phyloP scores from a whole-genome alignment of 208 protist genomes.

The Angomonas deanei region DNA sequence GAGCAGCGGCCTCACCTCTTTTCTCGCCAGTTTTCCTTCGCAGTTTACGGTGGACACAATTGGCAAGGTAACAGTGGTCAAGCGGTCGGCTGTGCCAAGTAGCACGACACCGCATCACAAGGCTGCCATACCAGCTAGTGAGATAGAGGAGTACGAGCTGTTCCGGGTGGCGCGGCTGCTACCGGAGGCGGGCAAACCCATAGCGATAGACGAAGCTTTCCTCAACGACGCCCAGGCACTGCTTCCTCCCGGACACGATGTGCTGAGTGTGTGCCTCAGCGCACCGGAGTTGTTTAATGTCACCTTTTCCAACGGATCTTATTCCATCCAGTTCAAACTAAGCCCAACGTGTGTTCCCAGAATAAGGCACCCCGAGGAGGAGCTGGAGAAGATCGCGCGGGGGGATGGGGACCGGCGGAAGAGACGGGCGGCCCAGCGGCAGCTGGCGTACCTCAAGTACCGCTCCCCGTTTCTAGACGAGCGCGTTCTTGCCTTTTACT shows the following conservation, averaged over 20 bases:
- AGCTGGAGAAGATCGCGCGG: not conserved
- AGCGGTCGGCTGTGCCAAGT: not conserved
- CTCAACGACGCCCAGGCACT: constrained; percentile 25
- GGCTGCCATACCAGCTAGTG: constrained; percentile 15
- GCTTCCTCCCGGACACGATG: constrained; percentile 35
- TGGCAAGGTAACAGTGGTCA: constrained; percentile 1
- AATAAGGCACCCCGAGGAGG: not conserved
- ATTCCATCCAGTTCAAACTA: not conserved
- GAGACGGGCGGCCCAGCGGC: not conserved
- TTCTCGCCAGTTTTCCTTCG: constrained; percentile 3
- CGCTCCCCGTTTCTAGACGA: constrained; percentile 1
- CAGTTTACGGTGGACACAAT: constrained; percentile 3
- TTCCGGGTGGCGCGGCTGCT: constrained; percentile 75
- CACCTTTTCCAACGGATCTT: not conserved
- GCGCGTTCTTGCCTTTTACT: not conserved
- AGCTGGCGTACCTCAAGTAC: constrained; percentile 3
- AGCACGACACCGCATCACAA: not conserved
- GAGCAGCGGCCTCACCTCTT: not conserved
- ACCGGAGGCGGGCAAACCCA: constrained; percentile 18
- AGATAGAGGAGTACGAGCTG: constrained; percentile 71
- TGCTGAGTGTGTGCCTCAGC: constrained; percentile 70
- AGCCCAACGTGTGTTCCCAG: not conserved
- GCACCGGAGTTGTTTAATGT: constrained; percentile 53
- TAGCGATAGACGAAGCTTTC: constrained; percentile 34
- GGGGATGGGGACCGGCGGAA: not conserved